phyloP scores from a whole-genome alignment of 139 green algal species.

The Auxenochlorella pyrenoidosa region DNA sequence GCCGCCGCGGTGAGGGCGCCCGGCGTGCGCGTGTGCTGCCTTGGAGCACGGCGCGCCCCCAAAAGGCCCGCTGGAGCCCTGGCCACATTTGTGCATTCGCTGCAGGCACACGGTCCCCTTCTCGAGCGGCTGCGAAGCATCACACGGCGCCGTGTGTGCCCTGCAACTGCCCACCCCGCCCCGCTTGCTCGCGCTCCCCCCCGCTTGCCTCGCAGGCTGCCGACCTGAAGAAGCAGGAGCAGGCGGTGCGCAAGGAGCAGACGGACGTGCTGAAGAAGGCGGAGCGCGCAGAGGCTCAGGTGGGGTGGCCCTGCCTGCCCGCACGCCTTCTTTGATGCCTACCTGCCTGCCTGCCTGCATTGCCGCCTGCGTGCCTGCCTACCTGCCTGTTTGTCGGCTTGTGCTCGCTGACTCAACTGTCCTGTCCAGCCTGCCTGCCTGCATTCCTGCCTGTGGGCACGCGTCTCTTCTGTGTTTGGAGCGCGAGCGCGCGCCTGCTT shows the following conservation, averaged over 20 bases:
- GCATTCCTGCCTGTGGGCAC: neutral
- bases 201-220: neutral
- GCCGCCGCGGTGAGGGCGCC: neutral
- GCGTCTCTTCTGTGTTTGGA: too few relatives aligned
- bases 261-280: constrained; percentile 49
- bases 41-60: too few relatives aligned
- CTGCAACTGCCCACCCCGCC: too few relatives aligned
- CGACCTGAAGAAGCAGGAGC: constrained; percentile 16
- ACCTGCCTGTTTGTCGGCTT: neutral
- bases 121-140: too few relatives aligned
- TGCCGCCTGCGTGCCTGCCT: neutral
- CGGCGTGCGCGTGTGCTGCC: neutral
- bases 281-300: constrained; percentile 33
- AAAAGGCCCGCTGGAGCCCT: too few relatives aligned
- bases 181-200: too few relatives aligned
- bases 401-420: too few relatives aligned
- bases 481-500: too few relatives aligned
- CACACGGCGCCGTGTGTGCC: too few relatives aligned
- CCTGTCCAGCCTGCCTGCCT: too few relatives aligned
- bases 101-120: too few relatives aligned
- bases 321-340: neutral
- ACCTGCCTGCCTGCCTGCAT: neutral
- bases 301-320: neutral
- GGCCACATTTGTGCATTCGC: too few relatives aligned
- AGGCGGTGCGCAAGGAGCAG: constrained; percentile 46